Evolutionary conservation across 2,329 filamentous ascomycete genomes (phyloP).

Genomic region (Fusarium xylarioides): DNA sequence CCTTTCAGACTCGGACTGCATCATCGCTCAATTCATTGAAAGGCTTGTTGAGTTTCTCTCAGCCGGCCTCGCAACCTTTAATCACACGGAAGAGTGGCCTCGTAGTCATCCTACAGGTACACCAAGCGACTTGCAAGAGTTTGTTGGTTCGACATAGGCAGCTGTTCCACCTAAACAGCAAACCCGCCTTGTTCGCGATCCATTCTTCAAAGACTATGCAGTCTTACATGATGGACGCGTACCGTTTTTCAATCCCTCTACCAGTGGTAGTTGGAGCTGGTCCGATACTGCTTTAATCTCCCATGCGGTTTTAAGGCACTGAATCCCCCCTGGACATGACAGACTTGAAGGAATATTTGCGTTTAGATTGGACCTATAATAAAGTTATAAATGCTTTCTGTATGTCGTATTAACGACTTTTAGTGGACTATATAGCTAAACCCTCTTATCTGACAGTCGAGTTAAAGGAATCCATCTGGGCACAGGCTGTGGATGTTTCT

Average conservation of each 20-base stretch:
- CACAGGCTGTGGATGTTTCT: no score
- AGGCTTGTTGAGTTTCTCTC: neutral
- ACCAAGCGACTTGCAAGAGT: neutral
- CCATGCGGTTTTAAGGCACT: no score
- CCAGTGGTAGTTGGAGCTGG: neutral
- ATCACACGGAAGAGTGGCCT: neutral
- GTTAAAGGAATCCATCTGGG: no score
- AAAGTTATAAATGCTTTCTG: no score
- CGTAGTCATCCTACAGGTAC: neutral
- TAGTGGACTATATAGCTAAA: no score
- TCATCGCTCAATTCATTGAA: neutral
- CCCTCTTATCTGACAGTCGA: no score
- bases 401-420: no score
- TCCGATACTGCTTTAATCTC: no score
- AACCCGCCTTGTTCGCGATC: neutral
- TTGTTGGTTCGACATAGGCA: neutral
- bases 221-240: neutral
- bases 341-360: no score
- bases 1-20: neutral
- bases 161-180: neutral
- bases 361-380: no score
- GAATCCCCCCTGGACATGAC: no score
- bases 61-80: neutral
- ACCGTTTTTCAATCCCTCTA: neutral
- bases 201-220: neutral